Base-by-base conservation (phyloP, 2,329 filamentous ascomycete species). In the Teratosphaeria epicoccoides region DNA sequence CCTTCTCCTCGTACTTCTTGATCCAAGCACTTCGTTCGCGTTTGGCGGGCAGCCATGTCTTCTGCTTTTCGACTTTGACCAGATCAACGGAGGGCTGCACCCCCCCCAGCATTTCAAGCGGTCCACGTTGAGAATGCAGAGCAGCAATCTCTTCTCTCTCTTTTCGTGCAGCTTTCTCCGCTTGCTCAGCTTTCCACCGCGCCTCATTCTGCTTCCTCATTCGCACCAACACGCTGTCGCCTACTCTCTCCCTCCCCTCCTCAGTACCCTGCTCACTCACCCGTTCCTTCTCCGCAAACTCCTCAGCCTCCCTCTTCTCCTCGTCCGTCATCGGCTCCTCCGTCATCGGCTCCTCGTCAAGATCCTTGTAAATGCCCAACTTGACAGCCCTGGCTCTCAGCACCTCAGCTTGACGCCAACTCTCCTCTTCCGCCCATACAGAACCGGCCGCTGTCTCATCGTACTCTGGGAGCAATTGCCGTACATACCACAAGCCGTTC, bases 1-100 rank as follows among this genome's bases (percentile, higher is more conserved):
- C 66, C 43, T 62, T 59, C 24, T 68, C 63, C 55, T 66, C 64
- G 52, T 67, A 69, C 55, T 69, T 63, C 37, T 67, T 65, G 11
- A 69, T 62, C 66, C 66, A 69, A 5, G 61, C 57, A 29, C 63
- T 61, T 14, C 63, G 62, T 51, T 66, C 59, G 10, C 60, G 56
- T 9, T 63, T 63, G 40, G 58, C 51, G 5, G 20, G 24, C 2
- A 66, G 60, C 59, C 60, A 65, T 6, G 60, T 63, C 33, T 59
- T 59, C 9, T 53, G 47, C 26, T 49, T 49, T 4, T 57, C 57
- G 10, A 46, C 52, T 12, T 54, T 53, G 46, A 66, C 61, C 12
- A 57, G 45, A 17, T 53, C 43, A 24, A 55, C 46, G 10, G 53
- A 28, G 4, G 61, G 64, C 47, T 66, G 63, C 10, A 67, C 61